phyloP scores from a whole-genome alignment of 2,329 filamentous ascomycete genomes.

The Ophiostoma himal-ulmi region DNA sequence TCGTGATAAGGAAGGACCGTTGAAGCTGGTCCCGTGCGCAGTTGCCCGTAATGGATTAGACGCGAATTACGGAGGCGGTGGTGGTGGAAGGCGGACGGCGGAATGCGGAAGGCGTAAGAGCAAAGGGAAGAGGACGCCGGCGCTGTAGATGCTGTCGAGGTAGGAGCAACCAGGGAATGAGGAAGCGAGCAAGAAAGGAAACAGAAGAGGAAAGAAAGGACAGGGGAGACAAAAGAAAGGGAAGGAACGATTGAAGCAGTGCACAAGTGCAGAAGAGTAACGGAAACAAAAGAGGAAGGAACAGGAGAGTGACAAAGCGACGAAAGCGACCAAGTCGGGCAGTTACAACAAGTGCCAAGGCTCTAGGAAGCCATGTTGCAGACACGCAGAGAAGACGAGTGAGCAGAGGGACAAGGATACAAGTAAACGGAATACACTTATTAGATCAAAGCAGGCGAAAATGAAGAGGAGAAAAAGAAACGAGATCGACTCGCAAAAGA shows the following conservation, averaged over 20 bases:
- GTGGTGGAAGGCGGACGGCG: background rate
- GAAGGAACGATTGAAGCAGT: background rate
- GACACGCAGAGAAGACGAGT: background rate
- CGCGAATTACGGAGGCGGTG: slow-evolving; percentile 2
- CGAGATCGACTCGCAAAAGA: background rate
- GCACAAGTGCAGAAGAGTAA: too few species aligned
- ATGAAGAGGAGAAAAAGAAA: background rate
- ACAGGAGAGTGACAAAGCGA: background rate
- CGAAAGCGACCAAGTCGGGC: too few species aligned
- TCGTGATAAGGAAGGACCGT: slow-evolving; percentile 5
- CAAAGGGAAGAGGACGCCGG: background rate
- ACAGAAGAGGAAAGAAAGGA: background rate
- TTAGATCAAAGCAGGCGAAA: background rate
- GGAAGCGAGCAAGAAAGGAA: background rate
- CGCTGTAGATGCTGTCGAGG: background rate
- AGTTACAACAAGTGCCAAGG: background rate
- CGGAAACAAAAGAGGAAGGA: background rate
- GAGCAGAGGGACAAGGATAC: background rate
- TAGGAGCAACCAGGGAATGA: background rate
- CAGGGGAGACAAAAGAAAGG: background rate
- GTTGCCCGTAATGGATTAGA: slow-evolving; percentile 8
- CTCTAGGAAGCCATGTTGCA: background rate
- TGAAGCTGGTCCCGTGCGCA: slow-evolving; percentile 19
- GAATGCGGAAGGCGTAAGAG: background rate
- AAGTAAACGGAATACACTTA: background rate